Conservation (phyloP, 257 asterid genomes). For the Pogostemon cablin region DNA sequence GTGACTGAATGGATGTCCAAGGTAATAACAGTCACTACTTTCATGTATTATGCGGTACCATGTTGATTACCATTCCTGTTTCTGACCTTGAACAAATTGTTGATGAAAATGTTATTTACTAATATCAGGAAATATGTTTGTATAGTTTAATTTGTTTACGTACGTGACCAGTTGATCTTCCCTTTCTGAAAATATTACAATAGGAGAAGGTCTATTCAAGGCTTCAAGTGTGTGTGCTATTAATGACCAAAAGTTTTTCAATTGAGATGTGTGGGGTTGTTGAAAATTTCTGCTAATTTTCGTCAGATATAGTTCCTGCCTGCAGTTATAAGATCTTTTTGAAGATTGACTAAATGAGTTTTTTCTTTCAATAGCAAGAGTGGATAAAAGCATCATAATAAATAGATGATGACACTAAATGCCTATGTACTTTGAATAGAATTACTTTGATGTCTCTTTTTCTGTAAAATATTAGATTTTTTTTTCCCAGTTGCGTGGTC, state of each 20-base stretch:
- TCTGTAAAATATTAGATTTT: background rate
- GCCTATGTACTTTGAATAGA: background rate
- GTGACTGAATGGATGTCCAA: constrained; percentile 98
- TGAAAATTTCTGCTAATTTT: background rate
- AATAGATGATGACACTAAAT: constrained; percentile 1
- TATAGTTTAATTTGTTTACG: background rate
- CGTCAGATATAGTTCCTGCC: background rate
- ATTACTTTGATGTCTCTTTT: constrained; percentile 1
- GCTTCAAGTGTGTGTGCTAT: background rate
- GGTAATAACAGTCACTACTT: constrained; percentile 46
- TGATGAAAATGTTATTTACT: constrained; percentile 3
- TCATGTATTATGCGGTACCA: background rate
- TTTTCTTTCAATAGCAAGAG: constrained; percentile 1
- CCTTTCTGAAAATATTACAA: constrained; percentile 14
- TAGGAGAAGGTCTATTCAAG: background rate
- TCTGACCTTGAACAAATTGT: background rate
- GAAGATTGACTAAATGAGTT: background rate
- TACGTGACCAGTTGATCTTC: background rate
- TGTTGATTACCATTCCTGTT: background rate
- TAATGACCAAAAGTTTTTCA: background rate
- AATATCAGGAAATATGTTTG: background rate
- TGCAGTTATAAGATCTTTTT: background rate
- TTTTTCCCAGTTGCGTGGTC: constrained; percentile 18
- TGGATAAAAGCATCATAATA: background rate
- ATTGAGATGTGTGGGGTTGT: background rate